Conservation (phyloP, 2,329 filamentous ascomycete genomes). For the Akanthomyces lecanii region DNA sequence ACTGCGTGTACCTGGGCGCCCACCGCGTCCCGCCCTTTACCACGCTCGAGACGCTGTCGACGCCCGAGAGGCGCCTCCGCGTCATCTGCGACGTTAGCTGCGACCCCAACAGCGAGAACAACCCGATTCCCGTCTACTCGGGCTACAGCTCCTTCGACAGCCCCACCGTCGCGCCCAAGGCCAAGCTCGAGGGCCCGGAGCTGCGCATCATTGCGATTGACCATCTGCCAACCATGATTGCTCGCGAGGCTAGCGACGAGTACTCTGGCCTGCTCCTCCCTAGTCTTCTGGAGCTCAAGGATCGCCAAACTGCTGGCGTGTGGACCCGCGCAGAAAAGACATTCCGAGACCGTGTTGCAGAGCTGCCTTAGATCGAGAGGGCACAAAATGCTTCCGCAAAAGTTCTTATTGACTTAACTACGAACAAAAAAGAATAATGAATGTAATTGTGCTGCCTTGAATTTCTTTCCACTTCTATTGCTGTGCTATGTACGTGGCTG, state of each 20-base stretch:
- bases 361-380: slow-evolving; percentile 7
- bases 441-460: neutral
- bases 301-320: slow-evolving; percentile 64
- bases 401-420: neutral
- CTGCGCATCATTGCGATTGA: slow-evolving; percentile 80
- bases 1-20: slow-evolving; percentile 75
- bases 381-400: neutral
- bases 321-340: slow-evolving; percentile 78
- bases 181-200: slow-evolving; percentile 51
- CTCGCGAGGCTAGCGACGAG: slow-evolving; percentile 76
- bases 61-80: slow-evolving; percentile 62
- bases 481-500: too few relatives aligned
- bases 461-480: too few relatives aligned
- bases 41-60: slow-evolving; percentile 55
- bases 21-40: slow-evolving; percentile 61
- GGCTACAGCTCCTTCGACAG: slow-evolving; percentile 78
- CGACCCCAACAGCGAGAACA: slow-evolving; percentile 66
- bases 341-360: slow-evolving; percentile 57
- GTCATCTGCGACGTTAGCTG: slow-evolving; percentile 75
- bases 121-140: slow-evolving; percentile 69
- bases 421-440: neutral
- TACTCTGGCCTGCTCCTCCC: slow-evolving; percentile 75
- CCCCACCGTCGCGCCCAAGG: slow-evolving; percentile 69
- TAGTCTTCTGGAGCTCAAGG: slow-evolving; percentile 69
- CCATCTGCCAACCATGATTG: slow-evolving; percentile 73